Conservation (phyloP, 1,284 basidiomycete genomes). For the Rhodotorula mucilaginosa region DNA sequence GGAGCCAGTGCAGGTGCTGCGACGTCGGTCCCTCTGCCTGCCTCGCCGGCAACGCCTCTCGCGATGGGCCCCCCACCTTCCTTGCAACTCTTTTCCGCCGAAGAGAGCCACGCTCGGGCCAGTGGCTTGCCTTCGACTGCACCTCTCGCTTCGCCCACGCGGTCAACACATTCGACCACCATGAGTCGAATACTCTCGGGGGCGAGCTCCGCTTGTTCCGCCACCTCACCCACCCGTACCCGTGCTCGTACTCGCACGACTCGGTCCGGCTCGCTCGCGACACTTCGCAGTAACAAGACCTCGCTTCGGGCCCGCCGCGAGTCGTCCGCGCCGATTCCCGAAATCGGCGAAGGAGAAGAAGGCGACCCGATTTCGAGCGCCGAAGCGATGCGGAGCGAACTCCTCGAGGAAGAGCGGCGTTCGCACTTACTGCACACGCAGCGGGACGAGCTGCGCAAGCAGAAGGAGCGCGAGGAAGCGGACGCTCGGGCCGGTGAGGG, state of each 20-base stretch:
- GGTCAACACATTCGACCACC: not conserved
- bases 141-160: not conserved
- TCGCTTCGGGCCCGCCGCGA: not conserved
- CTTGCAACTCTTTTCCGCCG: not conserved
- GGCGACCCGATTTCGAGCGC: conserved; percentile 27
- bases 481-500: conserved; percentile 1
- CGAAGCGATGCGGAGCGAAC: conserved; percentile 27
- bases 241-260: not conserved
- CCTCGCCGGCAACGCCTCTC: not conserved
- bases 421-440: conserved; percentile 18
- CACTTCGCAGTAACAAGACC: conserved; percentile 9
- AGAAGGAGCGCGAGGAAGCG: conserved; percentile 24
- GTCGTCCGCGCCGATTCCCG: not conserved
- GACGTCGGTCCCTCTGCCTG: not conserved
- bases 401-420: conserved; percentile 36
- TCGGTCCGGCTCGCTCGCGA: conserved; percentile 21
- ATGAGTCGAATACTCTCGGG: not conserved
- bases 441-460: conserved; percentile 5
- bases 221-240: not conserved
- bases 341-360: not conserved
- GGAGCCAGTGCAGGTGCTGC: not conserved
- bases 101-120: too few species aligned
- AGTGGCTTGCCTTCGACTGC: not conserved
- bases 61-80: not conserved
- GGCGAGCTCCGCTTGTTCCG: conserved; percentile 12